Conservation (phyloP, 139 green algal genomes). For the Spirogloea muscicola region DNA sequence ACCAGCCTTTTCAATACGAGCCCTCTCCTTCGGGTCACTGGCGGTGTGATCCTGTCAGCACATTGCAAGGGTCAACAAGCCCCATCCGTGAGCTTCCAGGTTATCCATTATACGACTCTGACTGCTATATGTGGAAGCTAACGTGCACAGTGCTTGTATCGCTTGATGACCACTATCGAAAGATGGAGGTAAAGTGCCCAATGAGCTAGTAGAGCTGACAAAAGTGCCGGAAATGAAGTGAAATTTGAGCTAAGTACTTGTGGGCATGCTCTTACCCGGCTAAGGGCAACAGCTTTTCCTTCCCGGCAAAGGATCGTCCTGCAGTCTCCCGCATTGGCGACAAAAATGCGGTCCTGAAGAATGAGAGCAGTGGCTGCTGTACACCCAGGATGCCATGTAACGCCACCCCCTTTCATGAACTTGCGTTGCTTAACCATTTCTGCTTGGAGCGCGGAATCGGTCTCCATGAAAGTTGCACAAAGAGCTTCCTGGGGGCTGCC, state of each 20-base stretch:
- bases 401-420: neutral
- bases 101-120: no score
- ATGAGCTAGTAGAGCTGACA: no score
- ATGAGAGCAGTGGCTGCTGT: conserved; percentile 20
- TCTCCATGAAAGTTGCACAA: neutral
- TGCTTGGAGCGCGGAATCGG: no score
- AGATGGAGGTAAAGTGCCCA: no score
- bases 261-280: conserved; percentile 12
- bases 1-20: conserved; percentile 57
- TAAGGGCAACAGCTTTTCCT: conserved; percentile 58
- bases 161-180: no score
- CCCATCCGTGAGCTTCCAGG: no score
- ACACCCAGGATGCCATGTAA: conserved; percentile 34
- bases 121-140: no score
- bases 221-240: no score
- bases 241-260: no score
- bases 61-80: no score
- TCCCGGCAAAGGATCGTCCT: conserved; percentile 69
- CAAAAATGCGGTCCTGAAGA: conserved; percentile 47
- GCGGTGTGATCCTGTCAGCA: conserved; percentile 81
- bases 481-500: conserved; percentile 7
- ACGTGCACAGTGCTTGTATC: no score
- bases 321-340: conserved; percentile 87
- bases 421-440: no score
- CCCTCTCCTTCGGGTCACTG: conserved; percentile 63